Percentiles rank a stretch among this genome's conserved stretches.
phyloP scores from a whole-genome alignment of 768 basidiomycete genomes.

The Boletellus emodensis region DNA sequence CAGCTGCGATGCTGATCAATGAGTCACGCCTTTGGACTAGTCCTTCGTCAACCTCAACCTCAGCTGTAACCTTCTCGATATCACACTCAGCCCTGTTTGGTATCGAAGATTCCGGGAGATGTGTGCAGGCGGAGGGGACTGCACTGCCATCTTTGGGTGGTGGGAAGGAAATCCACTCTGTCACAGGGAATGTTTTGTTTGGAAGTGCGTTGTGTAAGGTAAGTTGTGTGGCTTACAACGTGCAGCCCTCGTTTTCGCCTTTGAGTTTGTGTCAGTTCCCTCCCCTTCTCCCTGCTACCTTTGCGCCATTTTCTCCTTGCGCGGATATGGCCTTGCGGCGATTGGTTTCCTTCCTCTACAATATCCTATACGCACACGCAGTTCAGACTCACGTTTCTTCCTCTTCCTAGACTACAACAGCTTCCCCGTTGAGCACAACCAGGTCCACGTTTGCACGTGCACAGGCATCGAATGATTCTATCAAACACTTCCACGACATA shows the following conservation, averaged over 20 bases:
- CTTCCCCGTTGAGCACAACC: constrained; percentile 1
- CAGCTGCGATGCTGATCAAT: background rate
- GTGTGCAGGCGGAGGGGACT: constrained; percentile 1
- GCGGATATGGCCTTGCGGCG: constrained; percentile 7
- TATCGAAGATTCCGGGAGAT: constrained; percentile 3
- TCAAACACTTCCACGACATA: constrained; percentile 46
- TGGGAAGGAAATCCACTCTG: constrained; percentile 10
- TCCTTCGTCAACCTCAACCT: background rate
- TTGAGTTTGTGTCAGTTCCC: background rate
- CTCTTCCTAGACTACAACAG: constrained; percentile 4
- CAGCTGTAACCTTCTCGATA: constrained; percentile 6
- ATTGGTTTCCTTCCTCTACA: constrained; percentile 9
- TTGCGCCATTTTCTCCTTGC: constrained; percentile 1
- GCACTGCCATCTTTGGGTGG: background rate
- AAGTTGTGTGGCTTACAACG: constrained; percentile 8
- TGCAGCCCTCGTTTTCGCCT: constrained; percentile 7
- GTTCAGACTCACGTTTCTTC: constrained; percentile 14
- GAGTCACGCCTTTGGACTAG: constrained; percentile 22
- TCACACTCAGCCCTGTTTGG: constrained; percentile 28
- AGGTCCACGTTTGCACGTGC: constrained; percentile 10
- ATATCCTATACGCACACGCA: background rate
- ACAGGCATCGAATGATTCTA: constrained; percentile 7
- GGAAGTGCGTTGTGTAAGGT: constrained; percentile 25
- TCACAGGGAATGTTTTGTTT: constrained; percentile 46
- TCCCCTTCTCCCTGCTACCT: background rate